Evolutionary conservation across 257 asterid species (phyloP), one percentile per base, ranked within the genome.

Genomic region (Nicotiana otophora): DNA sequence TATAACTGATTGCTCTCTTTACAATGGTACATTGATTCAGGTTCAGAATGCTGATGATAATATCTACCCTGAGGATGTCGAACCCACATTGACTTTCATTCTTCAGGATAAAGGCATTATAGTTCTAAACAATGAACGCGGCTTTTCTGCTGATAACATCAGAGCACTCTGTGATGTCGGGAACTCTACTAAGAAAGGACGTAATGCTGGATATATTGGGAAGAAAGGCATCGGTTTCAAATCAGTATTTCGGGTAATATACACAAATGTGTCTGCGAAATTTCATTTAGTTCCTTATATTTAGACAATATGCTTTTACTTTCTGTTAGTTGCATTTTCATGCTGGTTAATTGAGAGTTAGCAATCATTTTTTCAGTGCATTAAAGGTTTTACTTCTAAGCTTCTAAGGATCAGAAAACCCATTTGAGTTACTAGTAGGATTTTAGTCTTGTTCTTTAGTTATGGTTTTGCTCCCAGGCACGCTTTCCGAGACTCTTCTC

Each of bases 191-290:
- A 96, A 96, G 84, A 91, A 75, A 81, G 94, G 88, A 80, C 85
- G 78, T 33, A 88, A 57, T 83, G 88, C 94, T 86, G 99, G 98
- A 87, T 94, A 92, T 87, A 96, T 96, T 81, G 99, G 99, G 85
- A 96, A 96, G 94, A 96, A 96, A 88, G 99, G 99, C 91, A 96
- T 96, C 77, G 99, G 99, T 80, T 96, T 96, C 91, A 96, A 96
- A 94, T 96, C 99, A 78, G 99, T 96, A 58, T 96, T 96, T 76
- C 92, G 99, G 98, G 99, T 96, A 96, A 62, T 75, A 63, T 84
- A 80, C 54, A 67, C 53, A 30, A 51, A 58, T 84, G 53, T 55
- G 85, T 75, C 28, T 66, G 15, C 67, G 53, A 33, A 46, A 31
- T 63, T 23, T n/a, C 14, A 4, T 33, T 5, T 79, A 2, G 63